Base-by-base conservation (phyloP, 257 asterid species). In the Penstemon newberryi region DNA sequence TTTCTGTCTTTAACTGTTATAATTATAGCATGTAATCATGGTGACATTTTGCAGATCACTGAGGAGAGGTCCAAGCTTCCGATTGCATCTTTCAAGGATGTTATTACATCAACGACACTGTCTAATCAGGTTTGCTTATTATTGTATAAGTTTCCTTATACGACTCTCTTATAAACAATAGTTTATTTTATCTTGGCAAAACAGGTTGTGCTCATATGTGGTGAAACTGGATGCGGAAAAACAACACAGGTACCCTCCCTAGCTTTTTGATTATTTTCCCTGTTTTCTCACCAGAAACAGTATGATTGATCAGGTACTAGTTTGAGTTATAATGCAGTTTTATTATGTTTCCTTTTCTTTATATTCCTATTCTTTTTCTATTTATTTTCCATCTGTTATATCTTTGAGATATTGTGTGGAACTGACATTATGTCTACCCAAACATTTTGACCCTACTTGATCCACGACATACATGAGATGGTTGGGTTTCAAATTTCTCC, bases 221-320 rank as follows among this genome's bases (percentile, higher is more conserved):
- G 99, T 80, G 96, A 90, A 87, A 93, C 99, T 73, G 99, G 99
- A 68, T 93, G 99, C 44, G 99, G 96, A 53, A 92, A 92, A 83
- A 92, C 96, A 13, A 92, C 98, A 25, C 96, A 89, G 98, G 96
- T 87, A 74, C 56, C 61, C 9, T 45, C 43, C 52, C 67, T 45
- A 65, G 18, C 40, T 49, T 43, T 72, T 59, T 59, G 55, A 10
- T 64, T 74, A 51, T 46, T 13, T 51, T 57, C n/a, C 42, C 1
- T 39, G 37, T 7, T 25, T 25, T 42, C 33, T 51, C 44, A 33
- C 33, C 54, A 47, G 15, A 58, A 67, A 62, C 46, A 50, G 33
- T 1, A 25, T 25, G 33, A 25, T 25, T 25, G 33, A 25, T 25
- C 33, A 25, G 33, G 33, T 25, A 25, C 33, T 56, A 43, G 47